phyloP scores from a whole-genome alignment of 768 basidiomycete species.

The Lentinula boryana region DNA sequence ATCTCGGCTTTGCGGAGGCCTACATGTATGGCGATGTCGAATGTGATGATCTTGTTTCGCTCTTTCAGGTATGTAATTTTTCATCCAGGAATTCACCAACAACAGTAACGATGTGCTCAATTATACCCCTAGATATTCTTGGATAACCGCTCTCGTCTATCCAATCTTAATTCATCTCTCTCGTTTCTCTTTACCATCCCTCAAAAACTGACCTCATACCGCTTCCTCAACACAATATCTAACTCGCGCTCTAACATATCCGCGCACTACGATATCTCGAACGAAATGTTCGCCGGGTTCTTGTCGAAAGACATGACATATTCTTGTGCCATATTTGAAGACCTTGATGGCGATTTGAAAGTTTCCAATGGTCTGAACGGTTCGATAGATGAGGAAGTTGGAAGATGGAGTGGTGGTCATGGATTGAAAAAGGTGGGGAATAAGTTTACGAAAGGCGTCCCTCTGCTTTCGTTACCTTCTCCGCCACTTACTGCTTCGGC shows the following conservation, averaged over 20 bases:
- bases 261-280: slow-evolving; percentile 76
- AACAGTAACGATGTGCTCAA: background rate
- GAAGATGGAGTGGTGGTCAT: slow-evolving; percentile 31
- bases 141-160: slow-evolving; percentile 43
- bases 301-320: slow-evolving; percentile 73
- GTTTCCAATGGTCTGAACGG: too few relatives aligned
- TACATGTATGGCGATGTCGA: slow-evolving; percentile 78
- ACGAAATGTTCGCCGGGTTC: slow-evolving; percentile 66
- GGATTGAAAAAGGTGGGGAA: slow-evolving; percentile 21
- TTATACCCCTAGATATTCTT: slow-evolving; percentile 49
- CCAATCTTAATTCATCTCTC: slow-evolving; percentile 41
- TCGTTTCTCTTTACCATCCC: slow-evolving; percentile 50
- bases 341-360: slow-evolving; percentile 53
- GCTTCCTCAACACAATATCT: slow-evolving; percentile 59
- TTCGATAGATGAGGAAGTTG: slow-evolving; percentile 8
- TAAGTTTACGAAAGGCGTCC: slow-evolving; percentile 1
- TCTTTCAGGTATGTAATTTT: slow-evolving; percentile 48
- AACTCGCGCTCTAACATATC: slow-evolving; percentile 66
- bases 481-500: slow-evolving; percentile 10
- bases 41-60: slow-evolving; percentile 54
- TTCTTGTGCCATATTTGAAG: slow-evolving; percentile 64
- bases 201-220: slow-evolving; percentile 48
- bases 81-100: background rate
- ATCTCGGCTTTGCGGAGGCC: slow-evolving; percentile 71
- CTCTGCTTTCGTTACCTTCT: slow-evolving; percentile 9